Evolutionary conservation across 129 eudicot species (phyloP), one percentile per base, ranked within the genome.

Genomic region (Smallanthus sonchifolius): DNA sequence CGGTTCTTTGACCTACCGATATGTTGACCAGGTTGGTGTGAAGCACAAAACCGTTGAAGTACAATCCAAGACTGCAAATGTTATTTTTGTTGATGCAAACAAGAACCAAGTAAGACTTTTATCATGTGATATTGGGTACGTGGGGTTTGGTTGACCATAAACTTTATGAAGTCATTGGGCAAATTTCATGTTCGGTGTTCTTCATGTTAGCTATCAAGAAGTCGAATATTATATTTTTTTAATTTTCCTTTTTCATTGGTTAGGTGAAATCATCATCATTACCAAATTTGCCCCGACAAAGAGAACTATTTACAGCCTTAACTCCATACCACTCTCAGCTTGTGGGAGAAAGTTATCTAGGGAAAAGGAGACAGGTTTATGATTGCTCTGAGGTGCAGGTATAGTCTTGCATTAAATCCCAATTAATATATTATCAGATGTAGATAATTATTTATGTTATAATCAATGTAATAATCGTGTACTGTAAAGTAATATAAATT

Each of bases 311-410:
- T 65, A 69, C 96, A 59, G 67, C 84, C 9, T 81, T 94, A 62
- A 87, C 82, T 69, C 92, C 91, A 35, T 94, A 83, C 82, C 97
- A 94, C 62, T 81, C 90, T 64, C 90, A 88, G 75, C 93, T 94
- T 71, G 98, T 90, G 34, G 98, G 97, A 64, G 98, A 94, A 78
- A 91, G 91, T 82, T 94, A 87, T 71, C 72, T 94, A 85, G 97
- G 93, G 51, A 86, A 79, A 80, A 90, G 82, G 62, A 84, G 98
- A 63, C 96, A 91, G 0, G 82, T 90, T 79, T 85, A 84, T 80
- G 96, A 94, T 38, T 90, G 97, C 69, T 88, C 93, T 57, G 89
- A 86, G 52, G 82, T 79, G 49, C 98, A 94, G 98, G 98, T 88
- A 81, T 79, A 20, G 10, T 62, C 38, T 39, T 77, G 64, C 52